phyloP scores from a whole-genome alignment of 2,329 filamentous ascomycete species.

The Aspergillus fructus region DNA sequence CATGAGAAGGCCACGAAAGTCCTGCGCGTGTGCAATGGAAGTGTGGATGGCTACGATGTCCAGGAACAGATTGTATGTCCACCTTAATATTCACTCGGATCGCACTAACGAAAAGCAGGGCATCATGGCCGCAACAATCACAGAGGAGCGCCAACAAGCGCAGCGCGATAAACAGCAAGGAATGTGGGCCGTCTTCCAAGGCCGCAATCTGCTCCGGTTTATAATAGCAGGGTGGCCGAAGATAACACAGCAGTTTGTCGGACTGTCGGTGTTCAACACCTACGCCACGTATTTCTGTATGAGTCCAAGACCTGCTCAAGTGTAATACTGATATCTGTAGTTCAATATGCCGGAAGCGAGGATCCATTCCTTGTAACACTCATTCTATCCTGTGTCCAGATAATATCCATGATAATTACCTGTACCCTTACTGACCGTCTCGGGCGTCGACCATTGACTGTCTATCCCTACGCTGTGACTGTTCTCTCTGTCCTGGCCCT shows the following conservation, averaged over 20 bases:
- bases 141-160: slow-evolving; percentile 32
- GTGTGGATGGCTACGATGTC: slow-evolving; percentile 32
- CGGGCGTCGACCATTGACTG: slow-evolving; percentile 39
- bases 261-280: slow-evolving; percentile 40
- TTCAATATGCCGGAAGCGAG: slow-evolving; percentile 43
- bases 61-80: slow-evolving; percentile 32
- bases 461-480: slow-evolving; percentile 43
- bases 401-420: slow-evolving; percentile 44
- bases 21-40: slow-evolving; percentile 28
- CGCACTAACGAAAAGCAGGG: slow-evolving; percentile 14
- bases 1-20: slow-evolving; percentile 22
- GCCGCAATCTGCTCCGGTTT: slow-evolving; percentile 39
- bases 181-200: slow-evolving; percentile 37
- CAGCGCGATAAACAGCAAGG: slow-evolving; percentile 29
- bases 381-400: slow-evolving; percentile 43
- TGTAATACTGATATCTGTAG: slow-evolving; percentile 12
- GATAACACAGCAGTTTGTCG: slow-evolving; percentile 42
- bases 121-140: slow-evolving; percentile 37
- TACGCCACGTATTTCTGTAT: slow-evolving; percentile 41
- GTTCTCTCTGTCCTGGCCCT: slow-evolving; percentile 37
- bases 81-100: background rate
- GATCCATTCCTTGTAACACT: slow-evolving; percentile 45
- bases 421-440: slow-evolving; percentile 35
- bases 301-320: background rate
- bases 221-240: slow-evolving; percentile 43